Conservation (phyloP, 2,329 filamentous ascomycete species). For the Venturia carpophila region DNA sequence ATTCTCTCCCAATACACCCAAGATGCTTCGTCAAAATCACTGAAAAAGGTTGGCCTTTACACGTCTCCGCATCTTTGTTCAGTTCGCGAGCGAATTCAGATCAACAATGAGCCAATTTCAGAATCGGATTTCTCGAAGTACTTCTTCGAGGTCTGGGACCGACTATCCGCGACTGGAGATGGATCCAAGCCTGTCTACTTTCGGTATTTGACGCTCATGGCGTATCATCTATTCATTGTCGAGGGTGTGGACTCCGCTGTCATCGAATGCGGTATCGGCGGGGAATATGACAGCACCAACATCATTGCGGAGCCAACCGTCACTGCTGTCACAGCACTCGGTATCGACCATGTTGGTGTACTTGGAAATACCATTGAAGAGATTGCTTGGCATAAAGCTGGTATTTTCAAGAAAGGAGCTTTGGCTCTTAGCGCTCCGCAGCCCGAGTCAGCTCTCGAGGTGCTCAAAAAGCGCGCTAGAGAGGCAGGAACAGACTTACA, state of each 20-base stretch:
- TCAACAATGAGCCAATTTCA: conserved; percentile 63
- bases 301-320: conserved; percentile 64
- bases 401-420: conserved; percentile 66
- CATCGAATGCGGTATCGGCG: conserved; percentile 89
- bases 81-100: conserved; percentile 75
- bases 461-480: conserved; percentile 48
- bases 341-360: conserved; percentile 77
- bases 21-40: conserved; percentile 26
- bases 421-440: conserved; percentile 58
- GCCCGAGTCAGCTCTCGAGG: conserved; percentile 44
- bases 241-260: conserved; percentile 73
- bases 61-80: conserved; percentile 80
- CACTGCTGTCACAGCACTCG: conserved; percentile 69
- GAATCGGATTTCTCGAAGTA: conserved; percentile 63
- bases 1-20: conserved; percentile 59
- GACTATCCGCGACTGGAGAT: conserved; percentile 35
- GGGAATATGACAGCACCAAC: conserved; percentile 89
- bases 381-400: conserved; percentile 89
- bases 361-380: conserved; percentile 70
- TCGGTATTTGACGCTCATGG: conserved; percentile 81
- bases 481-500: conserved; percentile 43
- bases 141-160: conserved; percentile 81
- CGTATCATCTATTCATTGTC: conserved; percentile 70
- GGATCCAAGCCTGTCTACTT: conserved; percentile 82
- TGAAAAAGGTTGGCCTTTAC: conserved; percentile 63